Evolutionary conservation across 768 basidiomycete genomes (phyloP).

Genomic region (Amanita phalloides): DNA sequence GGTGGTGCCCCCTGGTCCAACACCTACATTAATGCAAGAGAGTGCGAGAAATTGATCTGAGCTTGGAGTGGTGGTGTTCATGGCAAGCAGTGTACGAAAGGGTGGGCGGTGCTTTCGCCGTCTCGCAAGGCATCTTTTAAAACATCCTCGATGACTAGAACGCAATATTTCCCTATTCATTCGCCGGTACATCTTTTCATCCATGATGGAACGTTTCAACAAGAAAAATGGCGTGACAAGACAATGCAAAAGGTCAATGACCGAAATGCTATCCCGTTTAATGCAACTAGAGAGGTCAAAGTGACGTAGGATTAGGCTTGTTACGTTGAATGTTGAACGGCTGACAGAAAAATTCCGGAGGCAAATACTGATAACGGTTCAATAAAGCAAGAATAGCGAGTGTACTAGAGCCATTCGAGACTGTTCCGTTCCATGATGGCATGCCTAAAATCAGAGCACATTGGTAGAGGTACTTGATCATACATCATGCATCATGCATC

Average conservation of each 20-base stretch:
- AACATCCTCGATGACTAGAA: not conserved
- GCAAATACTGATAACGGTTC: not conserved
- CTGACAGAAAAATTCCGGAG: not conserved
- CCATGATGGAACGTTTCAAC: not conserved
- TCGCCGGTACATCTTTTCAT: not conserved
- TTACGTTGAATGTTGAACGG: slow-evolving; percentile 1
- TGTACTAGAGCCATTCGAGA: not conserved
- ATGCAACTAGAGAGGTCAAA: not conserved
- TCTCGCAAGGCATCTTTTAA: not conserved
- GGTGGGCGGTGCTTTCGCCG: not conserved
- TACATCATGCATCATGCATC: not conserved
- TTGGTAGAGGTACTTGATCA: not conserved
- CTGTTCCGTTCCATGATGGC: not conserved
- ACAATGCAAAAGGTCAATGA: not conserved
- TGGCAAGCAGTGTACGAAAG: slow-evolving; percentile 5
- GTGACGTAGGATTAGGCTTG: slow-evolving; percentile 2
- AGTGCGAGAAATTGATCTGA: slow-evolving; percentile 43
- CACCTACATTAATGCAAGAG: slow-evolving; percentile 63
- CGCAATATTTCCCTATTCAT: slow-evolving; percentile 5
- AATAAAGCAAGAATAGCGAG: not conserved
- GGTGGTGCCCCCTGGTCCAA: slow-evolving; percentile 73
- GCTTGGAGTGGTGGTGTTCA: slow-evolving; percentile 24
- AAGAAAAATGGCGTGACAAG: slow-evolving; percentile 3
- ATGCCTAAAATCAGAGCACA: not conserved
- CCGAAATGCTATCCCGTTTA: not conserved